These are phyloP conservation scores for Colletotrichum gloeosporioides DNA, from an alignment of 2,329 filamentous ascomycete genomes.

Conservation along the genomic window DNA sequence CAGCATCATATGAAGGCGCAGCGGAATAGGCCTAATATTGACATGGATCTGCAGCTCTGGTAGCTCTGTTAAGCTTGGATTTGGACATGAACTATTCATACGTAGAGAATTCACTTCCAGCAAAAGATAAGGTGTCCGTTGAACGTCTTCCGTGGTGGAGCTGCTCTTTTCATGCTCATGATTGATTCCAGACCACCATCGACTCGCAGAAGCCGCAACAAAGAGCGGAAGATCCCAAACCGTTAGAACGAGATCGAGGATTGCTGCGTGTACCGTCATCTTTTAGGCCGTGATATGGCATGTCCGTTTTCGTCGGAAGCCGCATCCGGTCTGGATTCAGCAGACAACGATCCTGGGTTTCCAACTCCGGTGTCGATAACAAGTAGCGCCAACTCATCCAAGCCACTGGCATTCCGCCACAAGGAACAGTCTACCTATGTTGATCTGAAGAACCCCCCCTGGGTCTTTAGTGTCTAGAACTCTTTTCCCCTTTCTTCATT, in stretches of 20 bases:
- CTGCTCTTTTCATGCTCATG: neutral
- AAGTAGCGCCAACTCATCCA: neutral
- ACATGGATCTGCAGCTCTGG: neutral
- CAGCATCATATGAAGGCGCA: neutral
- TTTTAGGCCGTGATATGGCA: neutral
- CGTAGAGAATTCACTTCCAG: neutral
- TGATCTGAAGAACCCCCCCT: no score
- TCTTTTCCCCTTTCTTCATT: neutral
- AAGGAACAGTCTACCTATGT: neutral
- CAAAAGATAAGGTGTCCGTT: neutral
- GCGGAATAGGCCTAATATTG: neutral
- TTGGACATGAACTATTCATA: neutral
- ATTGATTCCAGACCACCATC: neutral
- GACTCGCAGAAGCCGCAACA: neutral
- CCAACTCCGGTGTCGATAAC: neutral
- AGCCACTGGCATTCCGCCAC: neutral
- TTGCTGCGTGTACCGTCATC: neutral
- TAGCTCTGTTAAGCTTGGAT: neutral
- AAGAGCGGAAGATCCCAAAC: neutral
- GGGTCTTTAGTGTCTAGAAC: no score
- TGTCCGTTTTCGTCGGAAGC: neutral
- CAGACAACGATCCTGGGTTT: neutral
- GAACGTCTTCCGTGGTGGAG: neutral
- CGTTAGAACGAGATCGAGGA: neutral
- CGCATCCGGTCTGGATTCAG: neutral